Evolutionary conservation across 257 asterid species (phyloP), one percentile per base, ranked within the genome.

Genomic region (Scutellaria minor): DNA sequence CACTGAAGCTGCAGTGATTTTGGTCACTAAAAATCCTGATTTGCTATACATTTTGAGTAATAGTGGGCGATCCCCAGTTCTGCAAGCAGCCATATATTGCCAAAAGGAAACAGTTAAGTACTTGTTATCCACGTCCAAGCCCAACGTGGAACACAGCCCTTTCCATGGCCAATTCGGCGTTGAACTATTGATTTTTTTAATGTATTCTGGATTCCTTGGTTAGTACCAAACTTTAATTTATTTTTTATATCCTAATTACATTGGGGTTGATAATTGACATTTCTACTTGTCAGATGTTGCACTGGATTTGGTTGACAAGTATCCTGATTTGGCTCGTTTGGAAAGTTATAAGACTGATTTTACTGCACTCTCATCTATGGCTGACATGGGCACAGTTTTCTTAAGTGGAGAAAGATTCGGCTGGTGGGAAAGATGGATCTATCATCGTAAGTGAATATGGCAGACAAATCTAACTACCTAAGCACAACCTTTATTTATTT

Each of bases 251-350:
- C 18, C 18, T 18, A 18, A 18, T 18, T 18, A 18, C 18, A 18
- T 18, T 18, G 18, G 18, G 7, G 20, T 1, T 2, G 1, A 63
- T 7, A 4, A 14, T 8, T 18, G 20, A 5, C 7, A 18, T 18
- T 18, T 60, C 5, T 3, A 0, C 5, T 2, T 52, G 6, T 3
- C 72, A 78, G 79, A 78, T 68, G 20, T 78, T 20, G 82, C 3
- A 18, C 18, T 18, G 18, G 18, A 18, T 18, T 18, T 18, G 18
- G 18, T 18, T 18, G 18, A 18, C 18, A 68, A 63, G 39, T 62
- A 55, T 39, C 79, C 79, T 0, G 6, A 42, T 44, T 56, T 70
- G 66, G 47, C 46, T 4, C 2, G 9, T 20, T 6, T 68, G 15
- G 39, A 5, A 54, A 10, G 10, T 5, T 20, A 14, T 9, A 6